Evolutionary conservation across 495 filamentous ascomycete species (phyloP).

Genomic region (Apiosordaria backusii): DNA sequence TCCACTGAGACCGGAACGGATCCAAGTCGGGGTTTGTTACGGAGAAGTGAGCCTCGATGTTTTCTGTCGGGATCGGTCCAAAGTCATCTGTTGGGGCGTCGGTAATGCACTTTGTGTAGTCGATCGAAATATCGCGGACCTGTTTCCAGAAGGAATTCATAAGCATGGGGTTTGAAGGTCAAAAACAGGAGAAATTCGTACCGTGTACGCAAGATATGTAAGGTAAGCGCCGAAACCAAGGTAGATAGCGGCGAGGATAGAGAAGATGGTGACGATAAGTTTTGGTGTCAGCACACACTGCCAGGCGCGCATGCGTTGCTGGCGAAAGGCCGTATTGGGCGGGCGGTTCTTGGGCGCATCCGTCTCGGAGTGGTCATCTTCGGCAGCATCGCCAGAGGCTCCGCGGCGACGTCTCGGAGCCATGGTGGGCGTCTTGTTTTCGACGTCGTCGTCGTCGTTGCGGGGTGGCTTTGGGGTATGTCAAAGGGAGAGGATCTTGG

Average conservation of each 20-base stretch:
- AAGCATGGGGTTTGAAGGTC: slow-evolving; percentile 11
- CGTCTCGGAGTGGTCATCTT: slow-evolving; percentile 24
- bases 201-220: slow-evolving; percentile 34
- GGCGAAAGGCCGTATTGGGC: slow-evolving; percentile 37
- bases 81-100: slow-evolving; percentile 42
- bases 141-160: slow-evolving; percentile 33
- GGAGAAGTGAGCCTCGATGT: slow-evolving; percentile 61
- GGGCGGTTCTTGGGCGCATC: slow-evolving; percentile 35
- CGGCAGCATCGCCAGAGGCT: slow-evolving; percentile 27
- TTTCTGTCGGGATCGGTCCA: slow-evolving; percentile 48
- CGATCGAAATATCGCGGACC: slow-evolving; percentile 87
- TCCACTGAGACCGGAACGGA: slow-evolving; percentile 33
- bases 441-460: slow-evolving; percentile 5
- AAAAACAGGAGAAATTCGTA: slow-evolving; percentile 5
- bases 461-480: slow-evolving; percentile 11
- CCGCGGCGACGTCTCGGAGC: slow-evolving; percentile 35
- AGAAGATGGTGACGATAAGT: slow-evolving; percentile 38
- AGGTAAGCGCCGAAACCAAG: slow-evolving; percentile 36
- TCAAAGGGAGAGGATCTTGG: slow-evolving; percentile 7
- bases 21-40: slow-evolving; percentile 21
- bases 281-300: slow-evolving; percentile 39
- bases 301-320: slow-evolving; percentile 40
- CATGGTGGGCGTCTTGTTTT: slow-evolving; percentile 24
- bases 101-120: slow-evolving; percentile 74
- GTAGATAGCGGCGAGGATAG: slow-evolving; percentile 35